These are phyloP conservation scores for Leptomonas pyrrhocoris DNA, from an alignment of 208 protist genomes.

Conservation along the genomic window DNA sequence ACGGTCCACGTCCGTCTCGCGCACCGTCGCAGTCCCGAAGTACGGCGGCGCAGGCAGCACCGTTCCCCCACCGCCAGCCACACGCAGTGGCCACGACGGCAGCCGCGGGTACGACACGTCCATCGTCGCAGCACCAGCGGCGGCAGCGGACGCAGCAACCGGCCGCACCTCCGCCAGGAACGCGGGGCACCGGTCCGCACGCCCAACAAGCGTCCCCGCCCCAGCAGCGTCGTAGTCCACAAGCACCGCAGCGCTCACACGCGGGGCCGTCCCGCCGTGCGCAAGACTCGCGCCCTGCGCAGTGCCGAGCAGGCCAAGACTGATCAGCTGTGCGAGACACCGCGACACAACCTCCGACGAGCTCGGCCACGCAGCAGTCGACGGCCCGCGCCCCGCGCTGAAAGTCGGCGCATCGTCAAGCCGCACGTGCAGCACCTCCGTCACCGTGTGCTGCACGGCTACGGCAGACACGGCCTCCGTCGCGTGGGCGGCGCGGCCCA, in stretches of 20 bases:
- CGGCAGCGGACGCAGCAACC: background rate
- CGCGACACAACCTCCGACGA: background rate
- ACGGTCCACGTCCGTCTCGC: constrained; percentile 7
- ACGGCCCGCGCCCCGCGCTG: background rate
- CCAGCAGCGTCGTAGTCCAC: constrained; percentile 1
- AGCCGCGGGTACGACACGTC: constrained; percentile 13
- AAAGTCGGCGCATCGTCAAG: background rate
- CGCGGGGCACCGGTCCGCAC: background rate
- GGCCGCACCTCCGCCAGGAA: constrained; percentile 1
- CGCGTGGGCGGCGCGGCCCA: background rate
- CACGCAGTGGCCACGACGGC: constrained; percentile 15
- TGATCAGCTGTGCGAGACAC: constrained; percentile 3
- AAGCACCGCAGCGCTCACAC: background rate
- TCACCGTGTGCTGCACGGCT: background rate
- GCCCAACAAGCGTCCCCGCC: background rate
- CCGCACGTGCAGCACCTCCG: constrained; percentile 2
- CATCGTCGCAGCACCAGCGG: constrained; percentile 3
- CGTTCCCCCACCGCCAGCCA: background rate
- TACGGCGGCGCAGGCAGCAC: constrained; percentile 8
- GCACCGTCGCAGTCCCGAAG: constrained; percentile 17
- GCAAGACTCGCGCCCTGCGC: background rate
- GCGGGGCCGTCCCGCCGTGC: background rate
- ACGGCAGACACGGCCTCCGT: background rate
- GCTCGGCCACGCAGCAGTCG: background rate
- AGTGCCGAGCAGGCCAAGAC: background rate